phyloP scores from a whole-genome alignment of 495 filamentous ascomycete genomes.

The Friedmanniomyces simplex region DNA sequence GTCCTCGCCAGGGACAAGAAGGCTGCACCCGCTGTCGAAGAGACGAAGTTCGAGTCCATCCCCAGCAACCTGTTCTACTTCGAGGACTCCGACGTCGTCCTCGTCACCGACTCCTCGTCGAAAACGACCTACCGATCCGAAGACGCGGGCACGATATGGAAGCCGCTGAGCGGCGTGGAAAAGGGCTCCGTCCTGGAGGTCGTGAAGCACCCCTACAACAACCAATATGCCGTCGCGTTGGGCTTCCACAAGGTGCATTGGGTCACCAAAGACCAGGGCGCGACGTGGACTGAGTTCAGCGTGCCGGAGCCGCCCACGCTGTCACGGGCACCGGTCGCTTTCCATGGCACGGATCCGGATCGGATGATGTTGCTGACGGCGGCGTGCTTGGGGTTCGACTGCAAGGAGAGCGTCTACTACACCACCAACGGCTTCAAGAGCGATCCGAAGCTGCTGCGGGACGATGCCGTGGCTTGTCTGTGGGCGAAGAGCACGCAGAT shows the following conservation, averaged over 20 bases:
- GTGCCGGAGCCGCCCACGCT: constrained; percentile 42
- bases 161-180: constrained; percentile 49
- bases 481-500: constrained; percentile 69
- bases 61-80: constrained; percentile 73
- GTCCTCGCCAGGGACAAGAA: constrained; percentile 34
- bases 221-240: constrained; percentile 66
- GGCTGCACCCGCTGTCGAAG: constrained; percentile 40
- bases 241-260: constrained; percentile 58
- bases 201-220: constrained; percentile 64
- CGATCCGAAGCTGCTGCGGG: constrained; percentile 48
- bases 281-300: constrained; percentile 66
- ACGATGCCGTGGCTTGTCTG: constrained; percentile 58
- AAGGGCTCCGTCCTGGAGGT: constrained; percentile 51
- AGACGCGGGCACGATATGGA: constrained; percentile 71
- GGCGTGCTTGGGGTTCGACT: constrained; percentile 34
- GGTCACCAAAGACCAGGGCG: constrained; percentile 67
- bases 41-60: constrained; percentile 48
- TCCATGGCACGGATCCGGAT: constrained; percentile 69
- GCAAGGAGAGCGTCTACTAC: constrained; percentile 51
- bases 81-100: constrained; percentile 65
- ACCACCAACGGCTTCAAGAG: constrained; percentile 74
- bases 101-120: constrained; percentile 48
- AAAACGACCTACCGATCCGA: constrained; percentile 58
- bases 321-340: constrained; percentile 44
- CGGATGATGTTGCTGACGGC: constrained; percentile 69